Percentiles rank a stretch among this genome's conserved stretches.
These are phyloP conservation scores for Pythium rhizo-oryzae DNA, from an alignment of 352 stramenopile genomes.

Conservation along the genomic window DNA sequence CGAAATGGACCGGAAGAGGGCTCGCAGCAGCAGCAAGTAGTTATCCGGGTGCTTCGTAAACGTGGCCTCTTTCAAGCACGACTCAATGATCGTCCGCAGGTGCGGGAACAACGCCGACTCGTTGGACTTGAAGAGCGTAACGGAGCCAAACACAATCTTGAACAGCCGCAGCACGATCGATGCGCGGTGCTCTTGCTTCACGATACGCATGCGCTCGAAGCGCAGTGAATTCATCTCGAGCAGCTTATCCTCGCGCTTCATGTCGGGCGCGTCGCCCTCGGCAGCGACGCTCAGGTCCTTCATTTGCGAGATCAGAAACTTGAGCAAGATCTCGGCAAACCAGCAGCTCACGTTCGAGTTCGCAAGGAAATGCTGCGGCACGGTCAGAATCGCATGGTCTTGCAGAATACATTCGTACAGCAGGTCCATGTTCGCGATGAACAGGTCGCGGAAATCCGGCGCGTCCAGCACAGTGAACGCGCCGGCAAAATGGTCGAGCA, in stretches of 20 bases:
- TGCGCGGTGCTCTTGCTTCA: constrained; percentile 71
- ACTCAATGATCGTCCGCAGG: constrained; percentile 93
- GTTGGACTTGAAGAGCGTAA: constrained; percentile 96
- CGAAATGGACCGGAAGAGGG: constrained; percentile 96
- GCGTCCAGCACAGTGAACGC: constrained; percentile 97
- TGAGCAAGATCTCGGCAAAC: constrained; percentile 95
- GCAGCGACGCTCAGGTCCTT: constrained; percentile 87
- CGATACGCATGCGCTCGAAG: constrained; percentile 81
- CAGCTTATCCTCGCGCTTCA: constrained; percentile 74
- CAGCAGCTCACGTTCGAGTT: constrained; percentile 93
- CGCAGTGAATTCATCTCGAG: constrained; percentile 68
- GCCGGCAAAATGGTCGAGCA: constrained; percentile 96
- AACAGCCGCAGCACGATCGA: constrained; percentile 93
- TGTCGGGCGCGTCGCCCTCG: constrained; percentile 78
- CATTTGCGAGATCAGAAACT: constrained; percentile 95
- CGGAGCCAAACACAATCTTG: constrained; percentile 96
- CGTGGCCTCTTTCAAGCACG: constrained; percentile 91
- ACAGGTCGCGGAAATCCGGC: constrained; percentile 92
- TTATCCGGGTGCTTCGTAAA: constrained; percentile 93
- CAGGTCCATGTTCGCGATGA: constrained; percentile 89
- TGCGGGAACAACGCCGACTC: constrained; percentile 94
- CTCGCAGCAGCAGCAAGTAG: constrained; percentile 93
- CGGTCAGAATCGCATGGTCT: constrained; percentile 92
- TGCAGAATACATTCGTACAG: constrained; percentile 94
- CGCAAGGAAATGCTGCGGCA: constrained; percentile 95